Base-by-base conservation (phyloP, 352 stramenopile genomes). In the Phytophthora fragariae region DNA sequence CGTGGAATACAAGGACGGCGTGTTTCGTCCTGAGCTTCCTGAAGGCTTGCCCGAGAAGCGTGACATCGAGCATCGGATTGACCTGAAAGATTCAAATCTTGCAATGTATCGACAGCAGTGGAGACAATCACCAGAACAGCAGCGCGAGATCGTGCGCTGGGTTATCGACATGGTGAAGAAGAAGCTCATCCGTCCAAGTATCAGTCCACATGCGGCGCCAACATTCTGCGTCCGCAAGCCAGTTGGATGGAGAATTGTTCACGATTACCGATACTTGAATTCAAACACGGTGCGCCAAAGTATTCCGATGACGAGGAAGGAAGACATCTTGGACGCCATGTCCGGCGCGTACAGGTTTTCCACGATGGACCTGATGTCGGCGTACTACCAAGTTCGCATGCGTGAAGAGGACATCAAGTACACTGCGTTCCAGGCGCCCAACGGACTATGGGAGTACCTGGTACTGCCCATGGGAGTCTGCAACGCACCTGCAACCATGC, bases 341-440 rank as follows among this genome's bases (percentile, higher is more conserved):
- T 14, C 37, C 0, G 11, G 11, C 0, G 11, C 37, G 15, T 7
- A 44, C 11, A 17, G 37, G 37, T 44, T 44, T 2, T 44, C 37
- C 0, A 44, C 37, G 37, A 44, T 17, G 1, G 37, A 44, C 14
- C 37, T 44, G 37, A 44, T 68, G 41, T 65, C 41, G 0, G 62
- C 29, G 3, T 79, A 63, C 49, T 77, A 77, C 44, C 66, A 80
- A 73, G 67, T 79, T 1, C 54, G 65, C 9, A 79, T 80, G 71
- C 49, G 57, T 1, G 54, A 70, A 3, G 17, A 69, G 33, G 66
- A 79, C 31, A 72, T 79, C 21, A 44, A 55, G 39, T 66, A 57
- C 57, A 79, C 66, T 0, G 72, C 72, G 1, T 73, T 78, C 10
- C 24, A 50, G 19, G 53, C 64, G 0, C 55, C 55, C 0, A 62